Evolutionary conservation across 371 early-diverging fungal species (phyloP).

Genomic region (Mucor sp.): DNA sequence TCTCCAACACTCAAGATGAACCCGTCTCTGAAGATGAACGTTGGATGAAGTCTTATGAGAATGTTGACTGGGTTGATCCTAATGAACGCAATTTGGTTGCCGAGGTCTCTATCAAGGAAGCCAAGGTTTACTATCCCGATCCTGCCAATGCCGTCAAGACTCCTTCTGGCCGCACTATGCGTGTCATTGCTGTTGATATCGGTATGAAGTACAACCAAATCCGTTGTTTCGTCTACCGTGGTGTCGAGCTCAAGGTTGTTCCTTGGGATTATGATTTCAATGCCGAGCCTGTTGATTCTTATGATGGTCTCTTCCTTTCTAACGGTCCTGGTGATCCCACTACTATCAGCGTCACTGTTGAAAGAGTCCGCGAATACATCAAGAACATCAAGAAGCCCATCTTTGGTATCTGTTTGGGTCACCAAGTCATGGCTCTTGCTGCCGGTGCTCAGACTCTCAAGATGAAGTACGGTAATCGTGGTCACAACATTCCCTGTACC

Average conservation of each 20-base stretch:
- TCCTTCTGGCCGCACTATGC: constrained; percentile 77
- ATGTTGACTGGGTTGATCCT: constrained; percentile 91
- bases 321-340: constrained; percentile 99
- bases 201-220: constrained; percentile 99
- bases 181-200: constrained; percentile 92
- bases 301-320: constrained; percentile 92
- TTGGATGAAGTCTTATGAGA: constrained; percentile 72
- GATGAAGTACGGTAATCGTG: constrained; percentile 98
- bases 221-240: constrained; percentile 92
- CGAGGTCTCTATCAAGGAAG: constrained; percentile 84
- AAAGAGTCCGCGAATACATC: constrained; percentile 67
- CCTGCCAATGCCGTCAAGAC: constrained; percentile 63
- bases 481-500: constrained; percentile 98
- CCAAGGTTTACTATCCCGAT: constrained; percentile 74
- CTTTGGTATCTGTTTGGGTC: constrained; percentile 98
- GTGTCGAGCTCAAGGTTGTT: constrained; percentile 91
- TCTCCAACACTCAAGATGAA: constrained; percentile 24
- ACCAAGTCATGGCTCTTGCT: constrained; percentile 93
- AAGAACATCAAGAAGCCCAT: constrained; percentile 81
- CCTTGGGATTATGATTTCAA: constrained; percentile 95
- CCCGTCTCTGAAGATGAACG: constrained; percentile 28
- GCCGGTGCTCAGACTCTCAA: constrained; percentile 92
- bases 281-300: constrained; percentile 66
- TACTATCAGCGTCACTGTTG: constrained; percentile 74
- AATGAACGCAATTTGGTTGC: constrained; percentile 91